A percentile compares a stretch with the other conserved stretches of the same genome.
Conservation (phyloP, 164 flowering plant species). For the grape (Vitis vinifera) region DNA sequence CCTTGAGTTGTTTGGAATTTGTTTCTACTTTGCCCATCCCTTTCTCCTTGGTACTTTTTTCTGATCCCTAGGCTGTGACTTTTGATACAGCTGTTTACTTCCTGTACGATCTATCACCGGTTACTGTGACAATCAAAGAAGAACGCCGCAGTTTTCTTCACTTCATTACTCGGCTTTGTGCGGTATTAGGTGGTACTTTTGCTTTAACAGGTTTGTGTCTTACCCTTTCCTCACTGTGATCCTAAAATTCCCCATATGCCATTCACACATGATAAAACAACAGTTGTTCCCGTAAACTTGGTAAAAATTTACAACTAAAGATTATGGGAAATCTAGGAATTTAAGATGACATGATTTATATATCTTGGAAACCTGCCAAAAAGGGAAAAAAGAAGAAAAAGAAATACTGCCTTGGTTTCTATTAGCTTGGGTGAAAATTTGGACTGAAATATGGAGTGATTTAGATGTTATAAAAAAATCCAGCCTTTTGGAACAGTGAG, state of each 20-base stretch:
- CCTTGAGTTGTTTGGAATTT: background rate
- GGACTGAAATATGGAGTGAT: background rate
- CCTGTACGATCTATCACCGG: slow-evolving; percentile 95
- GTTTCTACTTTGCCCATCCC: background rate
- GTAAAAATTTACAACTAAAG: too few relatives aligned
- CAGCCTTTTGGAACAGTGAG: too few relatives aligned
- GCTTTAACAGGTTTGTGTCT: slow-evolving; percentile 79
- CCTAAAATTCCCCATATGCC: background rate
- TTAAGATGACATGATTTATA: too few relatives aligned
- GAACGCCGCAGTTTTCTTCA: slow-evolving; percentile 94
- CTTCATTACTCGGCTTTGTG: slow-evolving; percentile 96
- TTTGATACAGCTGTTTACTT: slow-evolving; percentile 88
- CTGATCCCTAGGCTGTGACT: background rate
- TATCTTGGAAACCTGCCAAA: background rate
- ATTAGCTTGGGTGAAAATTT: background rate
- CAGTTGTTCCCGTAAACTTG: too few relatives aligned
- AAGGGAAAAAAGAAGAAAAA: background rate
- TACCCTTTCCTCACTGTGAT: background rate
- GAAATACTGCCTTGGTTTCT: background rate
- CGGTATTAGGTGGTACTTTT: slow-evolving; percentile 97
- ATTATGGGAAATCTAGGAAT: too few relatives aligned
- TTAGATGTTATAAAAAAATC: too few relatives aligned
- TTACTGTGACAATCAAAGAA: slow-evolving; percentile 95
- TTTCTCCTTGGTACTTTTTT: background rate
- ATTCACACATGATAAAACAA: too few relatives aligned